Evolutionary conservation across 2,329 filamentous ascomycete genomes (phyloP), one percentile per base, ranked within the genome.

Genomic region (Mariannaea elegans): DNA sequence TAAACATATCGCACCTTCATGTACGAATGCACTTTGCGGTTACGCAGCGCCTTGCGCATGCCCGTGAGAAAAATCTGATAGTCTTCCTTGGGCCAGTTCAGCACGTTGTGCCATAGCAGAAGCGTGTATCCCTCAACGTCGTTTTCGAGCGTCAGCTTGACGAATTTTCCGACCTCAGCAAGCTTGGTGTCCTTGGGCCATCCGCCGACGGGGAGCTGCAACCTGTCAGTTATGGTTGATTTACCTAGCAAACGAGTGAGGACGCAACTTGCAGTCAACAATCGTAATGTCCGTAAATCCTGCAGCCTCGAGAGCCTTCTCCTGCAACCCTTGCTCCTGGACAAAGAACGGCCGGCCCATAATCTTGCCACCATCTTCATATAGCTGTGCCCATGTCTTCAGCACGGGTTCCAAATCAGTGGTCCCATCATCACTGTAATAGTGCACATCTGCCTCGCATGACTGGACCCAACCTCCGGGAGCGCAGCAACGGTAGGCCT

Each of bases 401-500:
- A 62, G 24, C 14, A 55, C 49, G 14, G 50, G 53, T 24, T 62
- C 58, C 14, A 24, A 21, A n/a, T 68, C 66, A 1, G 41, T 23
- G 0, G 64, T 65, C 1, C 56, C 57, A 3, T 68, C 66, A n/a
- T 69, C 66, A 10, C 64, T 56, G 8, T 29, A 39, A 14, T 65
- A 54, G 0, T 52, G 52, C 1, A 67, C 38, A 23, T 65, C 66
- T 1, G 62, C 54, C 13, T 68, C 66, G 2, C 50, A 61, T 2
- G 64, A 67, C 18, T 68, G 64, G 0, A 67, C 41, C 65, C 64
- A 68, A 5, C 66, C 66, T n/a, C 66, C 59, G 0, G 64, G 66
- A 0, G 49, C 38, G n/a, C 56, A 65, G 32, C 65, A 68, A 7
- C 65, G 65, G n/a, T 63, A 66, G 2, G 65, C 65, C 8, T 68